Percentiles rank a stretch among this genome's conserved stretches.
Conservation (phyloP, 2,329 filamentous ascomycete species). For the Pseudofabraea citricarpa region DNA sequence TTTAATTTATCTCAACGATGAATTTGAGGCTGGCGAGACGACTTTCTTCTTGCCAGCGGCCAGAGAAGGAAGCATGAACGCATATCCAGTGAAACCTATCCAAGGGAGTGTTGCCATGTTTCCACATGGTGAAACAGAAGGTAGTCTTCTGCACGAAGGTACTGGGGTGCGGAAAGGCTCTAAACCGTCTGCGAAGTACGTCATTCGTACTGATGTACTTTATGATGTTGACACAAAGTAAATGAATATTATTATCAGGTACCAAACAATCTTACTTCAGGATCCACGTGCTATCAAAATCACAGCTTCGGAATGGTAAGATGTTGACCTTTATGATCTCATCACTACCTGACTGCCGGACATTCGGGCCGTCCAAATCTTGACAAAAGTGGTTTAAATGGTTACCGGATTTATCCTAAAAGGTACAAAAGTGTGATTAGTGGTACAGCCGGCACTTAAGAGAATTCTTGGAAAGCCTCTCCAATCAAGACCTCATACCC, state of each 20-base stretch:
- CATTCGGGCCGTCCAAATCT: no score
- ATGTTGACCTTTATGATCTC: no score
- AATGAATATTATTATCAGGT: not conserved
- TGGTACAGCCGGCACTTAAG: not conserved
- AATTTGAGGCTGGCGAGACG: conserved; percentile 67
- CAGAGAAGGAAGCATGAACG: conserved; percentile 61
- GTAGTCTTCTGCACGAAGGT: conserved; percentile 63
- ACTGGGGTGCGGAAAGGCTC: conserved; percentile 64
- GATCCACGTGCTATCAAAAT: no score
- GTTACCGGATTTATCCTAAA: conserved; percentile 17
- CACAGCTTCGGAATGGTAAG: no score
- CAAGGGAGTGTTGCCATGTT: conserved; percentile 67
- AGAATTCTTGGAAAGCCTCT: not conserved
- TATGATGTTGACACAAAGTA: conserved; percentile 49
- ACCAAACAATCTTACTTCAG: not conserved
- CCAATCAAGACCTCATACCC: not conserved
- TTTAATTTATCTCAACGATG: conserved; percentile 65
- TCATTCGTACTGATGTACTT: conserved; percentile 67
- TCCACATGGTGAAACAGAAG: conserved; percentile 63
- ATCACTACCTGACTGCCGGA: no score
- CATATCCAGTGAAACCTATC: conserved; percentile 63
- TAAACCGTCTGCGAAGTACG: conserved; percentile 53
- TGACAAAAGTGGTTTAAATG: no score
- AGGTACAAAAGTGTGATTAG: conserved; percentile 4
- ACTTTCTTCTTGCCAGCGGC: conserved; percentile 65